Percentiles rank a stretch among this genome's conserved stretches.
These are phyloP conservation scores for Francoa sonchifolia DNA, from an alignment of 441 rosid genomes.

Conservation along the genomic window DNA sequence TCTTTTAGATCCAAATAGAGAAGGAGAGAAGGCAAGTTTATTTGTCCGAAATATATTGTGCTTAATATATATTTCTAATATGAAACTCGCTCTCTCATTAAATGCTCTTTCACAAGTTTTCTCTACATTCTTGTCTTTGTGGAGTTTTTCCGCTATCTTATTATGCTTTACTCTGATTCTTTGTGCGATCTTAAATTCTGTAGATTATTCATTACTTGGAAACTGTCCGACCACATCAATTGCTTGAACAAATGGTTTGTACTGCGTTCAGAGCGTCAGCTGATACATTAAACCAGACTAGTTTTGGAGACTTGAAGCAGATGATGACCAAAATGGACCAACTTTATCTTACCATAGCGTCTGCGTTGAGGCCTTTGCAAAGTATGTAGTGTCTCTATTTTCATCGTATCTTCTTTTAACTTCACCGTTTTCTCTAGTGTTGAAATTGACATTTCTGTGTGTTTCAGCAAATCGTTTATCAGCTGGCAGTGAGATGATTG, in stretches of 20 bases:
- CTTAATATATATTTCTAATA: too few relatives aligned
- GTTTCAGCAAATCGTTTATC: slow-evolving; percentile 46
- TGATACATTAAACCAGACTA: slow-evolving; percentile 73
- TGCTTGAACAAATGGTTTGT: slow-evolving; percentile 94
- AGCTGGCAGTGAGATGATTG: slow-evolving; percentile 34
- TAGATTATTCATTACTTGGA: slow-evolving; percentile 92
- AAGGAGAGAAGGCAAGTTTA: slow-evolving; percentile 85
- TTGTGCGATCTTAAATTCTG: slow-evolving; percentile 13
- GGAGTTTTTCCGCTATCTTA: neutral
- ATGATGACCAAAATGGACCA: slow-evolving; percentile 65
- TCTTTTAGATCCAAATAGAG: slow-evolving; percentile 76
- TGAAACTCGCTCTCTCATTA: neutral
- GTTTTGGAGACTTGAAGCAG: slow-evolving; percentile 58
- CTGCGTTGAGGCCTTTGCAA: slow-evolving; percentile 50
- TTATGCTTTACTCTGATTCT: slow-evolving; percentile 10
- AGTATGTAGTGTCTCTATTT: slow-evolving; percentile 22
- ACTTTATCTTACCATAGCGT: slow-evolving; percentile 53
- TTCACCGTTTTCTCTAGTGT: neutral
- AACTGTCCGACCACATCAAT: slow-evolving; percentile 78
- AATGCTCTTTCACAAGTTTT: too few relatives aligned
- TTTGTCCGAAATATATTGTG: neutral
- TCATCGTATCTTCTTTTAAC: slow-evolving; percentile 1
- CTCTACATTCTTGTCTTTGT: neutral
- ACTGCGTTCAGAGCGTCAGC: slow-evolving; percentile 94
- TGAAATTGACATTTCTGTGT: neutral